phyloP scores from a whole-genome alignment of 768 basidiomycete genomes.

The Cystobasidium ongulense region DNA sequence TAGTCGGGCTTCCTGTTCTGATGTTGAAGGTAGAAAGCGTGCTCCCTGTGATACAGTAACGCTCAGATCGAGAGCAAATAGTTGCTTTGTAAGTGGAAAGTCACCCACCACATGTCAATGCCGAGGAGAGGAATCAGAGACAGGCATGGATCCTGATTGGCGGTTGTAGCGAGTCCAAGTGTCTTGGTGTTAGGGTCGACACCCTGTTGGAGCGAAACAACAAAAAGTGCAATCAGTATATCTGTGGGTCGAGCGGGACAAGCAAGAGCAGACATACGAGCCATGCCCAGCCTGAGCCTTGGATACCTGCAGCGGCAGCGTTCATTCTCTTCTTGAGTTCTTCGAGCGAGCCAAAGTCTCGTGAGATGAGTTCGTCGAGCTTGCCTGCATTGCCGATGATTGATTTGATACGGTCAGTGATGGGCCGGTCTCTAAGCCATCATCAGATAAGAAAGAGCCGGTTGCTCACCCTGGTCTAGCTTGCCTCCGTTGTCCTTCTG shows the following conservation, averaged over 20 bases:
- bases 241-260: too few relatives aligned
- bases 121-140: conserved; percentile 86
- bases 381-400: conserved; percentile 35
- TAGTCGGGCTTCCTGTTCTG: conserved; percentile 90
- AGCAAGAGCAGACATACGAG: conserved; percentile 48
- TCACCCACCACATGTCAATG: conserved; percentile 95
- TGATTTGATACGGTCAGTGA: too few relatives aligned
- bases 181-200: conserved; percentile 29
- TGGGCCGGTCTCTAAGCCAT: too few relatives aligned
- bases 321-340: conserved; percentile 79
- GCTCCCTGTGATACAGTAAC: conserved; percentile 33
- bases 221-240: too few relatives aligned
- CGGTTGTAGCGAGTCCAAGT: conserved; percentile 52
- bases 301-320: conserved; percentile 76
- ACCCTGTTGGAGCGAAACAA: conserved; percentile 33
- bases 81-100: conserved; percentile 46
- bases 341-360: conserved; percentile 80
- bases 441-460: conserved; percentile 46
- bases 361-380: conserved; percentile 67
- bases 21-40: conserved; percentile 28
- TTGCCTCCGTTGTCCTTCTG: conserved; percentile 57
- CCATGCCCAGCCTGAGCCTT: conserved; percentile 99
- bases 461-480: conserved; percentile 49
- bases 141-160: conserved; percentile 85
- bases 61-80: too few relatives aligned